Conservation (phyloP, 2,329 filamentous ascomycete genomes). For the Elsinoe ampelina region DNA sequence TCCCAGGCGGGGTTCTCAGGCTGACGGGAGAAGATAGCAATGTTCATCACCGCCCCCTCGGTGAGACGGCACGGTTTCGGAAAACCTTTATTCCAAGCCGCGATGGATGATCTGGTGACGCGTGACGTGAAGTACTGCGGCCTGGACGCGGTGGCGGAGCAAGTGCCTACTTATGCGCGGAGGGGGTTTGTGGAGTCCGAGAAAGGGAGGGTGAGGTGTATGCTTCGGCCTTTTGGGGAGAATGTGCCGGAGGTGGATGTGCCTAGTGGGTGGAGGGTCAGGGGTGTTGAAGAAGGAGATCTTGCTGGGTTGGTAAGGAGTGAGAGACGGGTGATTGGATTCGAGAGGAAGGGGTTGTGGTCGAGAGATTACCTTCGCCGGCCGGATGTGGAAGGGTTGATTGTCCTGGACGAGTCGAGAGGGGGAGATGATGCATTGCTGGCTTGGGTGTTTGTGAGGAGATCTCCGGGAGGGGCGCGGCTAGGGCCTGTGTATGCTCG, state of each 20-base stretch:
- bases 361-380: constrained; percentile 23
- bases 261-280: constrained; percentile 24
- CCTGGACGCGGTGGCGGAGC: constrained; percentile 30
- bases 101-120: constrained; percentile 21
- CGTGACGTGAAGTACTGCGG: constrained; percentile 23
- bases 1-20: not conserved
- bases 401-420: constrained; percentile 16
- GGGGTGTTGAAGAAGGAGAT: constrained; percentile 24
- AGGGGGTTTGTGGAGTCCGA: constrained; percentile 25
- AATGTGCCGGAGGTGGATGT: constrained; percentile 25
- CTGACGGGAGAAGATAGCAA: constrained; percentile 18
- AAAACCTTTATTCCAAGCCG: constrained; percentile 24
- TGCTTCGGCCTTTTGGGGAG: constrained; percentile 19
- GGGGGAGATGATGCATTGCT: constrained; percentile 17
- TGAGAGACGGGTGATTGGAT: constrained; percentile 21
- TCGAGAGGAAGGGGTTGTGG: constrained; percentile 27
- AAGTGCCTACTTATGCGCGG: constrained; percentile 29
- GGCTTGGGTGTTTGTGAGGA: constrained; percentile 27
- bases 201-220: constrained; percentile 23
- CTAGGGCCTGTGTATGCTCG: constrained; percentile 31
- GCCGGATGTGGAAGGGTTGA: constrained; percentile 24
- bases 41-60: constrained; percentile 28
- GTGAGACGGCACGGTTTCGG: constrained; percentile 28
- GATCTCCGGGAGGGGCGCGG: constrained; percentile 26
- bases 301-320: constrained; percentile 24